Evolutionary conservation across 2,329 filamentous ascomycete genomes (phyloP).

Genomic region (Fusarium camptoceras): DNA sequence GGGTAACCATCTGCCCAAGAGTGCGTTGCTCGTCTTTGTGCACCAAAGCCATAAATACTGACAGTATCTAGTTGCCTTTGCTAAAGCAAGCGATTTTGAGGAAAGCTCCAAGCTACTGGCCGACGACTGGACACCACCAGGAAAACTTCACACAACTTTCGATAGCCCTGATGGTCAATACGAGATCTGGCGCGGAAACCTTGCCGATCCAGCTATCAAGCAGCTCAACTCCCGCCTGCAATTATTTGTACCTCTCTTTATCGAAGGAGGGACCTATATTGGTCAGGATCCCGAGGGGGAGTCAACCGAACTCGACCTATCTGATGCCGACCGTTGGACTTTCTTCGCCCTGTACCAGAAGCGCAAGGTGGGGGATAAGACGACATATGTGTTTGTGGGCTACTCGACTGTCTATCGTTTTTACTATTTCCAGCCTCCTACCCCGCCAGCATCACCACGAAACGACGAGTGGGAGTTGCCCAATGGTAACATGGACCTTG

Average conservation of each 20-base stretch:
- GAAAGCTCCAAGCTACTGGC: slow-evolving; percentile 61
- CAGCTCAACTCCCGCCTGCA: slow-evolving; percentile 84
- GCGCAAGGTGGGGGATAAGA: slow-evolving; percentile 59
- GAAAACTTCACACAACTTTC: slow-evolving; percentile 75
- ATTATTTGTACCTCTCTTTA: slow-evolving; percentile 85
- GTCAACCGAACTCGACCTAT: slow-evolving; percentile 74
- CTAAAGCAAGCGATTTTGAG: slow-evolving; percentile 71
- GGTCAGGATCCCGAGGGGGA: slow-evolving; percentile 58
- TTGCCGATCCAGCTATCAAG: slow-evolving; percentile 76
- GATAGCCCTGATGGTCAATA: slow-evolving; percentile 72
- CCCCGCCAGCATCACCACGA: slow-evolving; percentile 56
- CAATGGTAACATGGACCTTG: slow-evolving; percentile 60
- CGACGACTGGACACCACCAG: slow-evolving; percentile 76
- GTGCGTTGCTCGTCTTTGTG: slow-evolving; percentile 57
- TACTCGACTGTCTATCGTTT: slow-evolving; percentile 93
- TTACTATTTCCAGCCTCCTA: slow-evolving; percentile 70
- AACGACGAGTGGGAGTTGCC: slow-evolving; percentile 58
- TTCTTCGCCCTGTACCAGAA: slow-evolving; percentile 88
- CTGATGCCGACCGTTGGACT: slow-evolving; percentile 86
- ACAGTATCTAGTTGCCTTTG: slow-evolving; percentile 70
- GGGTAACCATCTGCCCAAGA: slow-evolving; percentile 75
- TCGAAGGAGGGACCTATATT: slow-evolving; percentile 89
- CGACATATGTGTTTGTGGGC: slow-evolving; percentile 84
- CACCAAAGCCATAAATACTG: slow-evolving; percentile 8
- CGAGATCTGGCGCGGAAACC: slow-evolving; percentile 85